Percentiles rank a stretch among this genome's conserved stretches.
Conservation (phyloP, 768 basidiomycete genomes). For the Baorangia bicolor region DNA sequence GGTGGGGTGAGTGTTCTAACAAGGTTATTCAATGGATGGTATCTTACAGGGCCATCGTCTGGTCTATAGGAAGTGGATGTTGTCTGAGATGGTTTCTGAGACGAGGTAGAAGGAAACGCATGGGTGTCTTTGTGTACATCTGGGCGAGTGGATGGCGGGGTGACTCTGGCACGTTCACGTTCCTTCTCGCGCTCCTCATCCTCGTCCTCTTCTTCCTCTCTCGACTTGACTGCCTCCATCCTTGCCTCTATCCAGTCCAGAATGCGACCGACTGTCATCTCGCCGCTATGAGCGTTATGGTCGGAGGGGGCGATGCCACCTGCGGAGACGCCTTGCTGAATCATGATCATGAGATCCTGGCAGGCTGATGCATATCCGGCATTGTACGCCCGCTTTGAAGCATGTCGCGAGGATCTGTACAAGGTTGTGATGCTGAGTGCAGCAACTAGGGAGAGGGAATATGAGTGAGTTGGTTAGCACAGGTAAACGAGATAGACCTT, state of each 20-base stretch:
- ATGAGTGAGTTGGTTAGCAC: slow-evolving; percentile 16
- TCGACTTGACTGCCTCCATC: slow-evolving; percentile 68
- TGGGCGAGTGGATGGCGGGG: slow-evolving; percentile 19
- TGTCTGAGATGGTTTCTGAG: slow-evolving; percentile 20
- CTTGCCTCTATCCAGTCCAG: slow-evolving; percentile 87
- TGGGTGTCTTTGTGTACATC: slow-evolving; percentile 22
- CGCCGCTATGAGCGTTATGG: slow-evolving; percentile 49
- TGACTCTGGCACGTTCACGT: slow-evolving; percentile 38
- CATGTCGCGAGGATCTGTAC: slow-evolving; percentile 74
- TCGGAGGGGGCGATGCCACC: slow-evolving; percentile 43
- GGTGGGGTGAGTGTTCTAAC: slow-evolving; percentile 6
- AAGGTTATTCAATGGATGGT: background rate
- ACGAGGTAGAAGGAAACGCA: slow-evolving; percentile 15
- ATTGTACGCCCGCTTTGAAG: slow-evolving; percentile 78
- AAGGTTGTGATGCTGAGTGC: slow-evolving; percentile 83
- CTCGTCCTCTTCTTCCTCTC: slow-evolving; percentile 82
- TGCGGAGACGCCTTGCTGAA: slow-evolving; percentile 78
- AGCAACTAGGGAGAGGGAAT: slow-evolving; percentile 51
- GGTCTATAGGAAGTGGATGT: slow-evolving; percentile 16
- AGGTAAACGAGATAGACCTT: slow-evolving; percentile 45
- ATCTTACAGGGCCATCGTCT: slow-evolving; percentile 33
- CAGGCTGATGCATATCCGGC: slow-evolving; percentile 79
- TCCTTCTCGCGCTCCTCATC: slow-evolving; percentile 70
- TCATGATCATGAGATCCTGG: slow-evolving; percentile 76
- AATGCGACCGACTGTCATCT: slow-evolving; percentile 74